Evolutionary conservation across 2,329 filamentous ascomycete genomes (phyloP).

Genomic region (Alternaria gaisen): DNA sequence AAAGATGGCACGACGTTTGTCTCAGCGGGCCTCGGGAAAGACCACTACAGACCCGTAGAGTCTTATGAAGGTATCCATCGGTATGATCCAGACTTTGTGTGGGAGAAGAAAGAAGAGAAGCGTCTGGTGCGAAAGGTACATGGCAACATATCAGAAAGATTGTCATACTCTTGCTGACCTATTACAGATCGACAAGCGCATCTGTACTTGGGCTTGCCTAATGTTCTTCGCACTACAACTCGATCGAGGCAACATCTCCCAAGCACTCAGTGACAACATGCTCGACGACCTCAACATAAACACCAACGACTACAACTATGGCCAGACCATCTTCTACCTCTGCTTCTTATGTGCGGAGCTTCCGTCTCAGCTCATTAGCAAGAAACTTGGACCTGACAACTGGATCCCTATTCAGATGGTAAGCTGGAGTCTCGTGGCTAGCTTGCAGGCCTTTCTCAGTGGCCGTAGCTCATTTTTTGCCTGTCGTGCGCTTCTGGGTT

Average conservation of each 20-base stretch:
- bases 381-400: conserved; percentile 56
- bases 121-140: conserved; percentile 63
- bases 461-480: conserved; percentile 57
- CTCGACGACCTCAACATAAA: conserved; percentile 44
- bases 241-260: conserved; percentile 58
- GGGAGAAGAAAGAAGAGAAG: conserved; percentile 66
- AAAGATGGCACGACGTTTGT: conserved; percentile 47
- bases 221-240: conserved; percentile 65
- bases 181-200: conserved; percentile 59
- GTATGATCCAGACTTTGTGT: conserved; percentile 66
- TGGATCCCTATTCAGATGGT: conserved; percentile 56
- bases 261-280: conserved; percentile 49
- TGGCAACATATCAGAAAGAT: not conserved
- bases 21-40: conserved; percentile 44
- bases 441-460: conserved; percentile 75
- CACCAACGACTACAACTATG: conserved; percentile 52
- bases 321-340: conserved; percentile 71
- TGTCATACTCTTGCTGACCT: not conserved
- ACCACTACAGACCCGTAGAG: conserved; percentile 61
- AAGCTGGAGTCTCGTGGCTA: conserved; percentile 59
- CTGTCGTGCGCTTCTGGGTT: conserved; percentile 54
- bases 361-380: conserved; percentile 58
- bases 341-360: conserved; percentile 74
- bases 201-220: conserved; percentile 62
- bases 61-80: conserved; percentile 67